Percentiles rank a stretch among this genome's conserved stretches.
Conservation (phyloP, 345 rosid genomes). For the Salix arbutifolia region DNA sequence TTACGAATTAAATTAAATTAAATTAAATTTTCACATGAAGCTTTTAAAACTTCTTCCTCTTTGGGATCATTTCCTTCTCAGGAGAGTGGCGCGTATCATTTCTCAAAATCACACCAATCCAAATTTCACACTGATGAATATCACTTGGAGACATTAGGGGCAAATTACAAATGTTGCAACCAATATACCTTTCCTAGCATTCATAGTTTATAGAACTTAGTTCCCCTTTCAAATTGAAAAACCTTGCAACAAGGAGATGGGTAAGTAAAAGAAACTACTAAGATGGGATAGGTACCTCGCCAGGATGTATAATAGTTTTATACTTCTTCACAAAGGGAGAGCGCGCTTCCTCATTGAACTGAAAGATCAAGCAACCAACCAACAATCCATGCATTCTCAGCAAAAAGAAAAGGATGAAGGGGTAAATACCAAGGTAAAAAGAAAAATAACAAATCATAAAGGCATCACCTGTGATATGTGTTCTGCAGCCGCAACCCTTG, state of each 20-base stretch:
- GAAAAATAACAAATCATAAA: background rate
- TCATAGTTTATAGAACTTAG: too few species aligned
- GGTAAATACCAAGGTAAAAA: background rate
- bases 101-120: too few species aligned
- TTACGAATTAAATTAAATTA: too few species aligned
- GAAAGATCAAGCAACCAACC: conserved; percentile 23
- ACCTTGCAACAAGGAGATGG: background rate
- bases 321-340: conserved; percentile 62
- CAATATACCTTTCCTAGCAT: too few species aligned
- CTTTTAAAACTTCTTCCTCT: too few species aligned
- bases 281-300: conserved; percentile 40
- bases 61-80: too few species aligned
- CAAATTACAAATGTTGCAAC: too few species aligned
- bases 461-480: conserved; percentile 65
- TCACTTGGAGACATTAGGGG: too few species aligned
- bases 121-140: too few species aligned
- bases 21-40: too few species aligned
- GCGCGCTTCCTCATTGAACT: conserved; percentile 65
- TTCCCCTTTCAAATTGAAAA: background rate
- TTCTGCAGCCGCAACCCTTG: conserved; percentile 81
- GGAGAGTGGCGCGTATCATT: too few species aligned
- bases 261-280: background rate
- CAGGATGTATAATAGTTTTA: conserved; percentile 69
- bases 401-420: background rate
- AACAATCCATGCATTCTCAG: background rate